Conservation (phyloP, 805 yeast genomes). For the Helenozyma rhizophorensis region DNA sequence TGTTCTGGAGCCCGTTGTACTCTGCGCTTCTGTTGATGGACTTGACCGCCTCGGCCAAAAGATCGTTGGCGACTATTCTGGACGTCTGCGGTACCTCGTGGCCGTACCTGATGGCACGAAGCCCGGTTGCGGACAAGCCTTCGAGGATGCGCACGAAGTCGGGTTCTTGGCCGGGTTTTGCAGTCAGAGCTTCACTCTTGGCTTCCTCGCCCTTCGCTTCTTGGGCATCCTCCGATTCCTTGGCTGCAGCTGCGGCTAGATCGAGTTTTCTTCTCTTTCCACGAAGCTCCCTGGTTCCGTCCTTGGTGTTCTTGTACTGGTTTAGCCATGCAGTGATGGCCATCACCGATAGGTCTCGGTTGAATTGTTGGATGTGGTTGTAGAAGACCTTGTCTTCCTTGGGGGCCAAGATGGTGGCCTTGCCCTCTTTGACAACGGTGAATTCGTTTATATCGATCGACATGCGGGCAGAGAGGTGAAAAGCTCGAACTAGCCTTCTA, state of each 20-base stretch:
- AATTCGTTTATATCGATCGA: slow-evolving; percentile 25
- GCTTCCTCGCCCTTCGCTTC: neutral
- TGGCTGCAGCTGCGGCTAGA: neutral
- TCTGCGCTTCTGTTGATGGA: slow-evolving; percentile 69
- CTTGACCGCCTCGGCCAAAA: slow-evolving; percentile 79
- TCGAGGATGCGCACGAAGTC: slow-evolving; percentile 60
- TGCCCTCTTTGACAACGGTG: slow-evolving; percentile 61
- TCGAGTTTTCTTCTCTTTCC: slow-evolving; percentile 14
- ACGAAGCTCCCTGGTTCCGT: slow-evolving; percentile 21
- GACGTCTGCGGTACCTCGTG: slow-evolving; percentile 79
- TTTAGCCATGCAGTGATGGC: slow-evolving; percentile 86
- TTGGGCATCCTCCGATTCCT: neutral
- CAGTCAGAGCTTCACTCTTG: neutral
- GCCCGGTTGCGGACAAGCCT: slow-evolving; percentile 92
- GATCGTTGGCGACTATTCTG: slow-evolving; percentile 82
- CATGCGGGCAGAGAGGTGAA: slow-evolving; percentile 5
- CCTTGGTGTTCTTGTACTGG: slow-evolving; percentile 41
- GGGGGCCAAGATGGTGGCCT: slow-evolving; percentile 77
- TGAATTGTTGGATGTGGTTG: slow-evolving; percentile 95
- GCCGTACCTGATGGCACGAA: slow-evolving; percentile 90
- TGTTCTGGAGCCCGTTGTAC: slow-evolving; percentile 54
- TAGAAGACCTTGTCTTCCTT: slow-evolving; percentile 83
- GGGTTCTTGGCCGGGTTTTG: neutral
- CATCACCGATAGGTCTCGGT: slow-evolving; percentile 82
- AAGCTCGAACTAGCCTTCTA: neutral